Evolutionary conservation across 495 filamentous ascomycete genomes (phyloP).

Genomic region (Podospora appendiculata): DNA sequence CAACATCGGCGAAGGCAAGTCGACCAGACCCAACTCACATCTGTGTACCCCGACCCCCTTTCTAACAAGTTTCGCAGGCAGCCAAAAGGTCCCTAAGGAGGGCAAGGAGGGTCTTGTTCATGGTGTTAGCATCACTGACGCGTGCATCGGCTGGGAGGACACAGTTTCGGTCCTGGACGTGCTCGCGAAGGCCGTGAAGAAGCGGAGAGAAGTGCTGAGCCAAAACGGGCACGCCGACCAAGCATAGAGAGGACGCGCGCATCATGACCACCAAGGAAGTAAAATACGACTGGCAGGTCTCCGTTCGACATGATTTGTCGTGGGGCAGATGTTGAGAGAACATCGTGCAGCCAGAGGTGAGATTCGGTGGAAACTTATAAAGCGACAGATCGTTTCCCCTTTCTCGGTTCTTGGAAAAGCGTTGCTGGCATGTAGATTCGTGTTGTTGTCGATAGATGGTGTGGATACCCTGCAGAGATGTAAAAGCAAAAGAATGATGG

Average conservation of each 20-base stretch:
- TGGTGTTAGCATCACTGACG: constrained; percentile 95
- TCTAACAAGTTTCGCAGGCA: constrained; percentile 43
- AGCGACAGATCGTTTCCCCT: too few species aligned
- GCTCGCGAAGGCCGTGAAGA: constrained; percentile 74
- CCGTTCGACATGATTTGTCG: too few species aligned
- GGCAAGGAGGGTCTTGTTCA: constrained; percentile 86
- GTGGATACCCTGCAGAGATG: too few species aligned
- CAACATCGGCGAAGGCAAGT: constrained; percentile 81
- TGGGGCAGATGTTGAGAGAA: too few species aligned
- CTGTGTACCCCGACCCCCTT: neutral
- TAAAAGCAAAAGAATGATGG: too few species aligned
- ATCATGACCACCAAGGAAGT: too few species aligned
- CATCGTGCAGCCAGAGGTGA: too few species aligned
- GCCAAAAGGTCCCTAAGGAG: constrained; percentile 86
- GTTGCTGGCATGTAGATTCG: too few species aligned
- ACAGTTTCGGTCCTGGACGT: constrained; percentile 74
- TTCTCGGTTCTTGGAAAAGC: too few species aligned
- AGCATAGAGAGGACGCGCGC: neutral
- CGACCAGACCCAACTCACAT: neutral
- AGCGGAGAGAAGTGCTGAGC: constrained; percentile 44
- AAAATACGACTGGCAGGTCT: too few species aligned
- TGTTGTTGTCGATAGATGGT: too few species aligned
- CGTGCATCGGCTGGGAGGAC: constrained; percentile 91
- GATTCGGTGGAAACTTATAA: too few species aligned
- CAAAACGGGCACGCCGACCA: constrained; percentile 8